Evolutionary conservation across 2,329 filamentous ascomycete species (phyloP).

Genomic region (Trichoderma sp.): DNA sequence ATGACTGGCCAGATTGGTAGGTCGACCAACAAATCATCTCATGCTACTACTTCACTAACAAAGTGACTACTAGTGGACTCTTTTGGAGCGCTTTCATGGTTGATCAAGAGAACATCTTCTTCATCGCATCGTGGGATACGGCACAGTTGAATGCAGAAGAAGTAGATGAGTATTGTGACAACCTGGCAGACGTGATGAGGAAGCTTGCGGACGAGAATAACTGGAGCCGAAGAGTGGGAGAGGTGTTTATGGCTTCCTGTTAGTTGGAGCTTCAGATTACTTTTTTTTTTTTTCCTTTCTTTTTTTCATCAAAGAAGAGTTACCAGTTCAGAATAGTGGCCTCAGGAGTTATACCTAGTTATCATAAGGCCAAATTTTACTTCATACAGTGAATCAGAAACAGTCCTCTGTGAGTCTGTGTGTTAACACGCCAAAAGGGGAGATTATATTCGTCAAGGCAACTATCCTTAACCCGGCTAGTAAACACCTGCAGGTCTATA

Average conservation of each 20-base stretch:
- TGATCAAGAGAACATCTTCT: constrained; percentile 40
- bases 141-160: constrained; percentile 44
- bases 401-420: neutral
- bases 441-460: neutral
- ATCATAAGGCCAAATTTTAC: too few species aligned
- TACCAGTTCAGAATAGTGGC: too few species aligned
- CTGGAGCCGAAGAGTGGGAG: constrained; percentile 37
- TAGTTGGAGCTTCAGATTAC: neutral
- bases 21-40: constrained; percentile 14
- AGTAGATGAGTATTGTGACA: constrained; percentile 40
- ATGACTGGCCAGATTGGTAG: constrained; percentile 48
- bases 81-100: constrained; percentile 48
- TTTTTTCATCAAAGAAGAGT: too few species aligned
- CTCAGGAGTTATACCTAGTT: too few species aligned
- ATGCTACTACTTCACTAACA: neutral
- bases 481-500: neutral
- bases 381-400: neutral
- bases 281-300: too few species aligned
- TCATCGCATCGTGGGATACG: constrained; percentile 48
- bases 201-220: constrained; percentile 36
- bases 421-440: neutral
- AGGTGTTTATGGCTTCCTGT: constrained; percentile 33
- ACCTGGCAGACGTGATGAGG: constrained; percentile 40
- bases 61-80: constrained; percentile 37
- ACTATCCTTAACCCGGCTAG: constrained; percentile 3